These are phyloP conservation scores for Petunia axillaris DNA, from an alignment of 257 asterid species.

Conservation along the genomic window DNA sequence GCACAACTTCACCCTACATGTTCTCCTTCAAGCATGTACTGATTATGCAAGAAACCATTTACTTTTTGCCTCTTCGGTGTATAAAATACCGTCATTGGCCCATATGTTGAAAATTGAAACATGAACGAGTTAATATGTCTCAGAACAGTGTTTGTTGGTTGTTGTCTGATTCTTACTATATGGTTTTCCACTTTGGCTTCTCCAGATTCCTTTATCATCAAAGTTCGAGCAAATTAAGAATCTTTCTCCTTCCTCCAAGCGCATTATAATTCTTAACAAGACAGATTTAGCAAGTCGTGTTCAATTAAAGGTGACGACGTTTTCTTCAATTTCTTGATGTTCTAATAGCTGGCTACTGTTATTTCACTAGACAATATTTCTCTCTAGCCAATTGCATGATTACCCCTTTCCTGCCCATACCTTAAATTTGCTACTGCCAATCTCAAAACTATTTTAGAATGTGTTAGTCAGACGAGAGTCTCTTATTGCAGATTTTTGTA, in stretches of 20 bases:
- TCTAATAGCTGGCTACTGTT: too few relatives aligned
- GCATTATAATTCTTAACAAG: conserved; percentile 58
- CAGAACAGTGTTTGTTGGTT: not conserved
- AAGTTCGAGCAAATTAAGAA: conserved; percentile 51
- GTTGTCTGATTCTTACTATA: not conserved
- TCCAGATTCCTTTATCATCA: conserved; percentile 80
- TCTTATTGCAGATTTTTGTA: not conserved
- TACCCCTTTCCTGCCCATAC: not conserved
- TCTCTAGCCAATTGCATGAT: not conserved
- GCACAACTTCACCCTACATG: not conserved
- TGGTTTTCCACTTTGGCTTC: not conserved
- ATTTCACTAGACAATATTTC: not conserved
- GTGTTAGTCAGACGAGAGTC: not conserved
- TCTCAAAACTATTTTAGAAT: not conserved
- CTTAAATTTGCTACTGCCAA: not conserved
- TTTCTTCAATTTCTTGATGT: not conserved
- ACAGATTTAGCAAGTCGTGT: conserved; percentile 46
- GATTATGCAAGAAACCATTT: not conserved
- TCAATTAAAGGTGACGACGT: conserved; percentile 44
- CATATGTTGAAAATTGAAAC: too few relatives aligned
- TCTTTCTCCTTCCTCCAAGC: conserved; percentile 45
- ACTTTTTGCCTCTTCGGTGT: too few relatives aligned
- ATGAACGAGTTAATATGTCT: too few relatives aligned
- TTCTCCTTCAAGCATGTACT: not conserved
- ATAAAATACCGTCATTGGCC: too few relatives aligned